Evolutionary conservation across 495 filamentous ascomycete genomes (phyloP), one percentile per base, ranked within the genome.

Genomic region (Xylaria cubensis): DNA sequence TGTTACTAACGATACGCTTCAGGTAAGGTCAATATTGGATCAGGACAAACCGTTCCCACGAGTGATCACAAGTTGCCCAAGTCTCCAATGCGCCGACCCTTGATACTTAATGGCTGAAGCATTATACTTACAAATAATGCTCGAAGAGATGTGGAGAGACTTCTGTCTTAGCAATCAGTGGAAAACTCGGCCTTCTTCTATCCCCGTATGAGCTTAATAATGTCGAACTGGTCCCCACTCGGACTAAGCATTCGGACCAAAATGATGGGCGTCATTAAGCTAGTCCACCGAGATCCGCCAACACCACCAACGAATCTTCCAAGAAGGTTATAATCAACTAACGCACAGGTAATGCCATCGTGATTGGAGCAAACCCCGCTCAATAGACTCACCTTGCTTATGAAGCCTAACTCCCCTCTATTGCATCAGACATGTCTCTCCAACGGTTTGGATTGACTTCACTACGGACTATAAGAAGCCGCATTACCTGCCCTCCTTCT

Each of bases 401-500:
- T 56, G 21, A 67, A 50, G 63, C 63, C 13, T 34, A 17, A 15
- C 17, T 51, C 29, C 29, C 24, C 39, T 62, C 24, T 46, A 36
- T 69, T 69, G 50, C 48, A 69, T 69, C 36, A 48, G 32, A 41
- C 44, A 70, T 71, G 62, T 9, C 62, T 55, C 50, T 55, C 59
- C 59, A 55, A n/a, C 69, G 24, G 48, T 59, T 29, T 19, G 46
- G 59, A 50, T 44, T 58, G 58, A 8, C 56, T 55, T 65, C 62
- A 21, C 39, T 64, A 12, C 44, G 59, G 44, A 48, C 9, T 71
- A 71, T 65, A 71, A 71, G 61, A 71, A 71, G 69, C 61, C 41
- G 61, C 53, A 29, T 15, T 8, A 12, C 53, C 36, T 63, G 24
- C 41, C 29, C 62, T 59, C 12, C 15, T 48, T 7, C 2, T 21